Percentiles rank a stretch among this genome's conserved stretches.
Evolutionary conservation across 495 filamentous ascomycete species (phyloP).

Genomic region (Lepraria neglecta): DNA sequence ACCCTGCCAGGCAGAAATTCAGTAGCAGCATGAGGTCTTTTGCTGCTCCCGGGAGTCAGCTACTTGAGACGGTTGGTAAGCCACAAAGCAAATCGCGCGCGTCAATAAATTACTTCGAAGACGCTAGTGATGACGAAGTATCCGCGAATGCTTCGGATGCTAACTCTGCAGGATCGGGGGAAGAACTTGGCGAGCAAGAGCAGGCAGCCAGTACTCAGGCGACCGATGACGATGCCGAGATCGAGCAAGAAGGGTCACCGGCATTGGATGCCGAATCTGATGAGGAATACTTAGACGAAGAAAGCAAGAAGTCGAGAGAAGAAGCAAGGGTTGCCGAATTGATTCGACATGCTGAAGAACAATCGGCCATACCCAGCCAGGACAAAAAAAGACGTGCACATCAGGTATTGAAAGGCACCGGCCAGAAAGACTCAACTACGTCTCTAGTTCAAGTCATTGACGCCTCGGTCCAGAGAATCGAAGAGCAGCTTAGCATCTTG

Average conservation of each 20-base stretch:
- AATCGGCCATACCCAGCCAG: conserved; percentile 45
- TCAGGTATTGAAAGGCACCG: conserved; percentile 54
- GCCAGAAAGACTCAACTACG: conserved; percentile 61
- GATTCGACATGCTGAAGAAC: conserved; percentile 58
- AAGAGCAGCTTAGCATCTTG: conserved; percentile 39
- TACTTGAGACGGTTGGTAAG: conserved; percentile 20
- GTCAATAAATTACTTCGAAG: conserved; percentile 18
- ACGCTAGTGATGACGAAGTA: conserved; percentile 22
- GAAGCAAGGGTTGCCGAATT: conserved; percentile 58
- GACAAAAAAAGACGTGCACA: conserved; percentile 56
- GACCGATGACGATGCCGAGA: conserved; percentile 14
- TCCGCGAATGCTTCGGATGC: conserved; percentile 22
- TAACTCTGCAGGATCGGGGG: conserved; percentile 19
- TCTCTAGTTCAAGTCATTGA: conserved; percentile 51
- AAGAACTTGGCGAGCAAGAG: conserved; percentile 29
- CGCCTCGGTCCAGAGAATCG: conserved; percentile 43
- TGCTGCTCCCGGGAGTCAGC: conserved; percentile 58
- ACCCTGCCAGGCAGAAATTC: conserved; percentile 38
- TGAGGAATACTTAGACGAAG: conserved; percentile 51
- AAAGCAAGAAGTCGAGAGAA: conserved; percentile 58
- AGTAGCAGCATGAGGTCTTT: conserved; percentile 66
- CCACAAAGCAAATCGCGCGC: conserved; percentile 14
- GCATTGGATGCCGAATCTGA: conserved; percentile 20
- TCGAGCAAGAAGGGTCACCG: conserved; percentile 5
- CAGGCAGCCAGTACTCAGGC: conserved; percentile 17